Base-by-base conservation (phyloP, 225 moss, liverwort and hornwort genomes). In the Marchantia polymorpha region DNA sequence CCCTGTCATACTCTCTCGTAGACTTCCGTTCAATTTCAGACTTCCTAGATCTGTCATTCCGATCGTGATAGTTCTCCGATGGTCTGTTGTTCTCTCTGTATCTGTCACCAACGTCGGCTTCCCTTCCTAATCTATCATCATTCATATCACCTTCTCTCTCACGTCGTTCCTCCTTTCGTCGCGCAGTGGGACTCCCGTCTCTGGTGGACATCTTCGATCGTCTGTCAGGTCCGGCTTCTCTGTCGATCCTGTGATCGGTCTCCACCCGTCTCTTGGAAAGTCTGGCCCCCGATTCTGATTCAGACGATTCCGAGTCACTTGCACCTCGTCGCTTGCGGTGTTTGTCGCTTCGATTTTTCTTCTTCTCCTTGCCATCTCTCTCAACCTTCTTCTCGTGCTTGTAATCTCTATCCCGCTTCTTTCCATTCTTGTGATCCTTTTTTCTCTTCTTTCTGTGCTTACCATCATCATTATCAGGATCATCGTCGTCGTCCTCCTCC, bases 391-490 rank as follows among this genome's bases (percentile, higher is more conserved):
- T 73, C 61, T 64, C 73, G 12, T 73, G 48, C 30, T 60, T 61
- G 8, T 73, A 58, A 19, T 77, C 64, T 12, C 79, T 55, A 23
- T 76, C 64, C 29, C 75, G 70, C 76, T 75, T 80, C 67, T 70
- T 85, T 19, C 69, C 70, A 30, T 70, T 56, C 77, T 82, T 84
- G 53, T 77, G 66, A 48, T 84, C 83, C 64, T 73, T 80, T 55
- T 52, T 82, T 19, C 78, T 76, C 20, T 84, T 69, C n/a, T 77
- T 56, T 61, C 25, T 82, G 10, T 27, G 61, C 64, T 46, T 78
- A 39, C 39, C n/a, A 39, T 39, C 5, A 2, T 39, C 5, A 31
- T 79, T 63, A 26, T 78, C 65, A 20, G 52, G 26, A 16, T 47
- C 51, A 19, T 73, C 56, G 39, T 39, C 39, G 39, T 76, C 76